Conservation (phyloP, 176 grass and related monocot species). For the Ensete glaucum region DNA sequence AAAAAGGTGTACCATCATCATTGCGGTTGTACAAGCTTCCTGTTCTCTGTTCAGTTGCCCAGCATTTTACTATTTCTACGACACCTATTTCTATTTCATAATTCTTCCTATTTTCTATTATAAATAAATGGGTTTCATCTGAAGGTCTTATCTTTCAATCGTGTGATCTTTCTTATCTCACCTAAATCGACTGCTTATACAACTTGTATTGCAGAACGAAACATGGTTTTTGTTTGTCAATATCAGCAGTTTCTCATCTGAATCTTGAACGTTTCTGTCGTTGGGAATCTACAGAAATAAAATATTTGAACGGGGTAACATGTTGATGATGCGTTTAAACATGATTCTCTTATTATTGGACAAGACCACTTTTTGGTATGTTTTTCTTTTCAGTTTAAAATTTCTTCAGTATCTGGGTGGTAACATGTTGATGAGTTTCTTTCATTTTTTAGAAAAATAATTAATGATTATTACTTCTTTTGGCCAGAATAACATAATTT, state of each 20-base stretch:
- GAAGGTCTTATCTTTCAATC: no score
- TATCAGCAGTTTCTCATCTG: background rate
- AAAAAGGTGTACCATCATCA: no score
- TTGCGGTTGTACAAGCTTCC: no score
- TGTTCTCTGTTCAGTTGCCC: no score
- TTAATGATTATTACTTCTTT: background rate
- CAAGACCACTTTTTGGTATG: conserved; percentile 87
- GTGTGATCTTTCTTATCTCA: background rate
- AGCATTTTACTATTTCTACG: no score
- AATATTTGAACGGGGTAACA: no score
- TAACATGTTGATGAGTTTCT: background rate
- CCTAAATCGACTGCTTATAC: background rate
- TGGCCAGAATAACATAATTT: background rate
- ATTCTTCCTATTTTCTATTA: no score
- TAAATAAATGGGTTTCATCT: no score
- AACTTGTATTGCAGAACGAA: background rate
- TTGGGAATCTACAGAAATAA: conserved; percentile 81
- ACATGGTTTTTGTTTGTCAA: background rate
- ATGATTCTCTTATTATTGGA: conserved; percentile 21
- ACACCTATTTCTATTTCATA: no score
- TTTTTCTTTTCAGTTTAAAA: background rate
- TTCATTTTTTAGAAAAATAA: background rate
- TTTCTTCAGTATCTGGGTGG: background rate
- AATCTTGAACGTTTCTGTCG: conserved; percentile 9
- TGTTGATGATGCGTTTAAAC: no score